A percentile compares a stretch with the other conserved stretches of the same genome.
Conservation (phyloP, 768 basidiomycete genomes). For the Fomitopsis pulvina region DNA sequence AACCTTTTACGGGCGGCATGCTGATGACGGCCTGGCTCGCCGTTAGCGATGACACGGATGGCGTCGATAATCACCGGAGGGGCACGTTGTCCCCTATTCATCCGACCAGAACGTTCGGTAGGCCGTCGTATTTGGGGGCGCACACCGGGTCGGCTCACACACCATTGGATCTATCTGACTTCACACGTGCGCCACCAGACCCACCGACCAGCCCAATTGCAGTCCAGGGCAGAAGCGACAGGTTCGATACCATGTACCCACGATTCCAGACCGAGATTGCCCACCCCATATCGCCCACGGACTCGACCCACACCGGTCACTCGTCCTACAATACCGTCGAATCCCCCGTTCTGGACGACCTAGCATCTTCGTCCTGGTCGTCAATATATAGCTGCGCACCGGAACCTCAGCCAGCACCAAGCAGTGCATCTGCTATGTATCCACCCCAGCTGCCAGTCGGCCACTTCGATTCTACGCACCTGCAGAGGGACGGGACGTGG, state of each 20-base stretch:
- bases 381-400: neutral
- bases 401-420: neutral
- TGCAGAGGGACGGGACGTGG: slow-evolving; percentile 3
- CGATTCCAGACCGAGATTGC: neutral
- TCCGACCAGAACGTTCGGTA: slow-evolving; percentile 4
- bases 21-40: slow-evolving; percentile 3
- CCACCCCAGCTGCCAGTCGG: neutral
- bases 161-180: slow-evolving; percentile 3
- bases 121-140: slow-evolving; percentile 13
- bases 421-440: neutral
- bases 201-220: slow-evolving; percentile 9
- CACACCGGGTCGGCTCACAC: slow-evolving; percentile 18
- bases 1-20: neutral
- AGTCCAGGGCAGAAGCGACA: slow-evolving; percentile 5
- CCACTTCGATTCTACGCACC: neutral
- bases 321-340: neutral
- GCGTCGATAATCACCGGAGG: slow-evolving; percentile 14
- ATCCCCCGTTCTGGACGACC: neutral
- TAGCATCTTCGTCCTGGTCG: neutral
- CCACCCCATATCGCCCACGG: slow-evolving; percentile 1
- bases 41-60: slow-evolving; percentile 19
- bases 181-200: slow-evolving; percentile 11
- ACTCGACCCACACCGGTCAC: neutral
- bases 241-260: slow-evolving; percentile 4
- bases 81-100: slow-evolving; percentile 7